Percentiles rank a stretch among this genome's conserved stretches.
phyloP scores from a whole-genome alignment of 2,329 filamentous ascomycete genomes.

The Aspergillus viridinutans region DNA sequence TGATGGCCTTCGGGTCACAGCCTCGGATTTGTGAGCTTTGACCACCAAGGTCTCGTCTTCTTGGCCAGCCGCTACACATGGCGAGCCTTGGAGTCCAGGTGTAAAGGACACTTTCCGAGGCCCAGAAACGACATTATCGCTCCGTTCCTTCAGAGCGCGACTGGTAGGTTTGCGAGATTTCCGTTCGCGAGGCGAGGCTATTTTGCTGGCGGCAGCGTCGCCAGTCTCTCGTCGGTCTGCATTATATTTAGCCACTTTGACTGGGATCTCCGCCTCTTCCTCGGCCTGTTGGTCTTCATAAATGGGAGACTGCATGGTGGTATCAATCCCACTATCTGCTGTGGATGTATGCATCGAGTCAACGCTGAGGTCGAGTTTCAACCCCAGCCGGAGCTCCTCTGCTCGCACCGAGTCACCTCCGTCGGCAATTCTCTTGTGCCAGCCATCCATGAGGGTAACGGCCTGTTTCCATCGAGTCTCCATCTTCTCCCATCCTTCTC shows the following conservation, averaged over 20 bases:
- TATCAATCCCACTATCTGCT: slow-evolving; percentile 16
- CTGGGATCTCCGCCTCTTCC: neutral
- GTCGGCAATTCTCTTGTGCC: slow-evolving; percentile 71
- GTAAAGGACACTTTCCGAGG: slow-evolving; percentile 39
- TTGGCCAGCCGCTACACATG: slow-evolving; percentile 20
- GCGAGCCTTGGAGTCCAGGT: slow-evolving; percentile 26
- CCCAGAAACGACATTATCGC: slow-evolving; percentile 30
- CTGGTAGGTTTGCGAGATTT: slow-evolving; percentile 16
- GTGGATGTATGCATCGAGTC: slow-evolving; percentile 17
- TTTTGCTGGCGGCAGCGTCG: neutral
- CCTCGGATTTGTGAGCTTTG: slow-evolving; percentile 30
- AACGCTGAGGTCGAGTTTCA: slow-evolving; percentile 39
- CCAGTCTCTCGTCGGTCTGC: neutral
- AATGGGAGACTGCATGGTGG: slow-evolving; percentile 27
- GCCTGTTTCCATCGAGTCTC: slow-evolving; percentile 86
- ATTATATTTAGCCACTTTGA: neutral
- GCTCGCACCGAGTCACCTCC: slow-evolving; percentile 40
- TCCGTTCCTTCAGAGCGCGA: slow-evolving; percentile 34
- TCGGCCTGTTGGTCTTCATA: slow-evolving; percentile 29
- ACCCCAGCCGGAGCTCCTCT: slow-evolving; percentile 40
- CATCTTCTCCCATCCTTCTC: slow-evolving; percentile 89
- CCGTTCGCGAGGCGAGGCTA: slow-evolving; percentile 6
- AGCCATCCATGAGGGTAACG: slow-evolving; percentile 83
- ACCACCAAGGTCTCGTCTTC: slow-evolving; percentile 33
- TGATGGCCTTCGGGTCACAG: slow-evolving; percentile 26